Evolutionary conservation across 805 yeast genomes (phyloP).

Genomic region (Maudiozyma turicensis): DNA sequence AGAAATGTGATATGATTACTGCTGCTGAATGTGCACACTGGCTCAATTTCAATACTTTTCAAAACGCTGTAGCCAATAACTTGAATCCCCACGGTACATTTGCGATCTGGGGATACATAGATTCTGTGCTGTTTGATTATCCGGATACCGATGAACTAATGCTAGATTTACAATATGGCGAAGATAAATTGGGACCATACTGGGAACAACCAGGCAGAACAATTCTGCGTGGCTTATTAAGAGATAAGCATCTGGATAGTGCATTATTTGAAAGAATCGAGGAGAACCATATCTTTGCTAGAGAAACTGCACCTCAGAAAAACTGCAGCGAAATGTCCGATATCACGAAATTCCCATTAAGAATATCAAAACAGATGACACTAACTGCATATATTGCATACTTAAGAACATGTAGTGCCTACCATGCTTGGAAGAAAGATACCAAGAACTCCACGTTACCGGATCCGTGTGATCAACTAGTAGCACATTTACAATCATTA

Average conservation of each 20-base stretch:
- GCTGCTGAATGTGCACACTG: constrained; percentile 89
- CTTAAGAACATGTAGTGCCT: constrained; percentile 62
- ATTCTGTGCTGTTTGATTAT: constrained; percentile 47
- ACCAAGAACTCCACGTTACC: constrained; percentile 28
- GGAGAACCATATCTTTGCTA: constrained; percentile 21
- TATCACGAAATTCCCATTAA: constrained; percentile 15
- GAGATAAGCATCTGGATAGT: constrained; percentile 9
- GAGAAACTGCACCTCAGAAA: neutral
- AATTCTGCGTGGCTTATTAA: constrained; percentile 37
- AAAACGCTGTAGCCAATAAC: constrained; percentile 38
- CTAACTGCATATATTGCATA: constrained; percentile 42
- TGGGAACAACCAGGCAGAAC: constrained; percentile 85
- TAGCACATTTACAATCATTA: constrained; percentile 30
- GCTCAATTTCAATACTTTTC: constrained; percentile 52
- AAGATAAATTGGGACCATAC: constrained; percentile 42
- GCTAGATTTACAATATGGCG: constrained; percentile 41
- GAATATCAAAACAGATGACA: constrained; percentile 32
- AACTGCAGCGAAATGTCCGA: neutral
- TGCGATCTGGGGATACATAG: constrained; percentile 73
- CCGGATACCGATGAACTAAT: constrained; percentile 49
- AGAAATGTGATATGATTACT: constrained; percentile 46
- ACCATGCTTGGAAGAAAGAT: constrained; percentile 43
- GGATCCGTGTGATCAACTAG: constrained; percentile 41
- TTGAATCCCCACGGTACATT: constrained; percentile 56
- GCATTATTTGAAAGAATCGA: constrained; percentile 34